phyloP scores from a whole-genome alignment of 2,329 filamentous ascomycete genomes.

The Elsinoe arachidis region DNA sequence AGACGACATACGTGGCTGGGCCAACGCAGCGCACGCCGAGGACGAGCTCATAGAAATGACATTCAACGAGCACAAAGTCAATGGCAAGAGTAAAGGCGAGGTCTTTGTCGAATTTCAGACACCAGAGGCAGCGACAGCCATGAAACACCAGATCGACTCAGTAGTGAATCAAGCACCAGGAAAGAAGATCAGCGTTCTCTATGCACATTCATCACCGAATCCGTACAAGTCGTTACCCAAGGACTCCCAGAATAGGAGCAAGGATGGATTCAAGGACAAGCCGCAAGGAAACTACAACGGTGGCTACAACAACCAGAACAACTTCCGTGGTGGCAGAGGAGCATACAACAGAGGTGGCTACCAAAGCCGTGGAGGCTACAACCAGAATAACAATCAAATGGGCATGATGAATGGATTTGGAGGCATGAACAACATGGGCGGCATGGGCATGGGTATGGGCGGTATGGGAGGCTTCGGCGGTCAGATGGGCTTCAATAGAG shows the following conservation, averaged over 20 bases:
- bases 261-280: slow-evolving; percentile 53
- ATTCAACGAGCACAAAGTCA: slow-evolving; percentile 97
- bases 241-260: slow-evolving; percentile 65
- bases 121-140: slow-evolving; percentile 74
- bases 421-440: slow-evolving; percentile 31
- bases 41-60: slow-evolving; percentile 83
- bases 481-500: slow-evolving; percentile 16
- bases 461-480: slow-evolving; percentile 1
- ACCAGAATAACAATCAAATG: slow-evolving; percentile 16
- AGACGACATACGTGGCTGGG: slow-evolving; percentile 86
- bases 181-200: slow-evolving; percentile 65
- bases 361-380: slow-evolving; percentile 17
- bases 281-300: slow-evolving; percentile 35
- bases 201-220: slow-evolving; percentile 68
- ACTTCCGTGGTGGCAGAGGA: slow-evolving; percentile 31
- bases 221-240: slow-evolving; percentile 88
- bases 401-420: slow-evolving; percentile 18
- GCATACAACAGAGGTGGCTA: slow-evolving; percentile 23
- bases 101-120: slow-evolving; percentile 80
- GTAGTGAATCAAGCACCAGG: slow-evolving; percentile 48
- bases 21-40: slow-evolving; percentile 69
- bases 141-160: slow-evolving; percentile 71
- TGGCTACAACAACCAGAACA: slow-evolving; percentile 32
- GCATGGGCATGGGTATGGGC: slow-evolving; percentile 17
- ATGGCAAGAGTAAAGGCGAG: slow-evolving; percentile 93